Evolutionary conservation across 495 filamentous ascomycete genomes (phyloP), one percentile per base, ranked within the genome.

Genomic region (Trichoderma parareesei): DNA sequence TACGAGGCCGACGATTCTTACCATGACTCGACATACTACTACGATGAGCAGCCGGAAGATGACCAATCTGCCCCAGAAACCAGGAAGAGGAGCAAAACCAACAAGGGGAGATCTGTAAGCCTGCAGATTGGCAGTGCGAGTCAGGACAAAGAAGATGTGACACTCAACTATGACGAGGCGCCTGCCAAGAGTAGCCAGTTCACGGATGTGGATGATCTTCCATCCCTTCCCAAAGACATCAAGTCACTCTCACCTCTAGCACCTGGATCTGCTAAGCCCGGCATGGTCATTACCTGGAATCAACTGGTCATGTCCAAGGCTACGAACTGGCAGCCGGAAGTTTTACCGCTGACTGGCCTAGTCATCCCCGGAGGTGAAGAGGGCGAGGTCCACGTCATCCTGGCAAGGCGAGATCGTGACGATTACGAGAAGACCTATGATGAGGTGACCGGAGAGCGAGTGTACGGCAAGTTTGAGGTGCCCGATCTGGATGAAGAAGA

Each of bases 261-360:
- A 4, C 73, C 81, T 55, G 79, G 74, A 3, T 79, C 87, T 41
- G 81, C 84, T 18, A 77, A 79, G 43, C 67, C 77, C 4, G 90
- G 88, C 11, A 85, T 88, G 71, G 78, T 93, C 43, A 85, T 98
- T 66, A 87, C 88, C 2, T 98, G 90, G 83, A 90, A 88, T 68
- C 83, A 90, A 64, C 79, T 90, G 63, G 81, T 86, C 38, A 82
- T 92, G 70, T 91, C 89, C 40, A 86, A 84, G 64, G 85, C 79
- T 13, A 91, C 88, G 9, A 88, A 85, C 37, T 96, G 91, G 88
- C 82, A 90, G 64, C 93, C 93, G 0, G 81, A 80, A 64, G 77
- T 95, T 48, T 82, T 80, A 3, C 87, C 86, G 69, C 79, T 85
- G 14, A 89, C 89, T 0, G 91, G 88, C 4, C 75, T 86, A 37